Evolutionary conservation across 192 early-diverging fungal species (phyloP).

Genomic region (Backusella macrospora): DNA sequence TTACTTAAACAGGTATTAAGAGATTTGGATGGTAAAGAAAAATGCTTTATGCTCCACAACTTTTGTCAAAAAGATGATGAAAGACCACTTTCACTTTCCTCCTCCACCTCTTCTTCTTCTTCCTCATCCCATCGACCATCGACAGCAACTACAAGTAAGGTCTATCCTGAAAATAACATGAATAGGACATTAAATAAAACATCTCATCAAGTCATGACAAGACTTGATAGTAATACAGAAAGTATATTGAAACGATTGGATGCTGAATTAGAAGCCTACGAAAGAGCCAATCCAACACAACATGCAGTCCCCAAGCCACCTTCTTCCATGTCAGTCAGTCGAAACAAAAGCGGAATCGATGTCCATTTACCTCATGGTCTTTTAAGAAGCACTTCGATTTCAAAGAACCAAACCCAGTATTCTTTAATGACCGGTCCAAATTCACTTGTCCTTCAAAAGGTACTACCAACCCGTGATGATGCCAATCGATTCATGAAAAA

Average conservation of each 20-base stretch:
- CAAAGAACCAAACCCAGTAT: constrained; percentile 17
- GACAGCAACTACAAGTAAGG: constrained; percentile 14
- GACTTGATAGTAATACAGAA: constrained; percentile 24
- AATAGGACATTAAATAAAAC: not conserved
- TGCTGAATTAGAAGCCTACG: constrained; percentile 6
- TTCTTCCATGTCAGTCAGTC: not conserved
- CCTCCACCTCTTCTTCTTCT: constrained; percentile 14
- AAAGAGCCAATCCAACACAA: not conserved
- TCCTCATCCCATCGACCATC: not conserved
- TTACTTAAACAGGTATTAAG: not conserved
- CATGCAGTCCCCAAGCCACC: not conserved
- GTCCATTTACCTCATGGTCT: constrained; percentile 20
- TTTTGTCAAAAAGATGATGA: constrained; percentile 8
- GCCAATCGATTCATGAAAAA: too few species aligned
- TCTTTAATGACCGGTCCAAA: constrained; percentile 15
- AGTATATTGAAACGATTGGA: constrained; percentile 24
- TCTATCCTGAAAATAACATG: constrained; percentile 6
- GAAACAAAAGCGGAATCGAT: constrained; percentile 9
- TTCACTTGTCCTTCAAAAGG: constrained; percentile 7
- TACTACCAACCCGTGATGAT: not conserved
- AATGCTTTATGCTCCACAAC: constrained; percentile 13
- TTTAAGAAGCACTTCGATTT: constrained; percentile 9
- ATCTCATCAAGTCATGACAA: constrained; percentile 17
- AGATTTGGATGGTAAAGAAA: not conserved
- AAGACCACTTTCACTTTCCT: not conserved